Percentiles rank a stretch among this genome's conserved stretches.
Evolutionary conservation across 1,139 yeast species (phyloP).

Genomic region (Kodamaea fungicola): DNA sequence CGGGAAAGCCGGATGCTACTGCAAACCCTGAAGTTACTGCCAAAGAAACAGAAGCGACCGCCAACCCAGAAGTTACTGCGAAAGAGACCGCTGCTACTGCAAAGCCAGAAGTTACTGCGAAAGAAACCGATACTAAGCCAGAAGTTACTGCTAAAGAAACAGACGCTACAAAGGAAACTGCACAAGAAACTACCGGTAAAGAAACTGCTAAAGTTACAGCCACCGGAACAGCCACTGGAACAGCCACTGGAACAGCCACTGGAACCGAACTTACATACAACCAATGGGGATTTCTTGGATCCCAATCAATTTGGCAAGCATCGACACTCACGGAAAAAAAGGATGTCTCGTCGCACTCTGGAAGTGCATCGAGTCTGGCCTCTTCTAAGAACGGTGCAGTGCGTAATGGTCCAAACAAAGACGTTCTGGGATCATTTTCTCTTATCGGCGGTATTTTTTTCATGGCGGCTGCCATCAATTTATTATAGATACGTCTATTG

Average conservation of each 20-base stretch:
- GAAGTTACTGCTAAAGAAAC: slow-evolving; percentile 11
- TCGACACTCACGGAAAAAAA: slow-evolving; percentile 8
- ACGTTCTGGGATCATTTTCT: slow-evolving; percentile 1
- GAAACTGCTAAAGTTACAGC: slow-evolving; percentile 20
- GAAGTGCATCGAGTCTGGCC: slow-evolving; percentile 7
- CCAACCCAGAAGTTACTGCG: too few species aligned
- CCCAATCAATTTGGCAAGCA: slow-evolving; percentile 34
- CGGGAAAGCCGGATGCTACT: too few species aligned
- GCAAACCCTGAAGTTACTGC: too few species aligned
- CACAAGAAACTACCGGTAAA: slow-evolving; percentile 11
- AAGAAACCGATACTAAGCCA: too few species aligned
- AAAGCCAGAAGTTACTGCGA: too few species aligned
- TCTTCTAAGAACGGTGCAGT: slow-evolving; percentile 4
- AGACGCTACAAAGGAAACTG: slow-evolving; percentile 19
- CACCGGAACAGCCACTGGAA: slow-evolving; percentile 10
- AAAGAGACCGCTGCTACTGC: too few species aligned
- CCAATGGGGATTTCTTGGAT: slow-evolving; percentile 45
- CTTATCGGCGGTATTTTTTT: background rate
- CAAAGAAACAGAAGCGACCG: too few species aligned
- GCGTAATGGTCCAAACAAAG: background rate
- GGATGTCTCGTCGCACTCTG: slow-evolving; percentile 12
- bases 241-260: slow-evolving; percentile 10
- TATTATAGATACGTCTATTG: background rate
- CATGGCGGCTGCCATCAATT: background rate
- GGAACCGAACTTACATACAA: slow-evolving; percentile 26